Base-by-base conservation (phyloP, 2,329 filamentous ascomycete genomes). In the Colletotrichum sp. region DNA sequence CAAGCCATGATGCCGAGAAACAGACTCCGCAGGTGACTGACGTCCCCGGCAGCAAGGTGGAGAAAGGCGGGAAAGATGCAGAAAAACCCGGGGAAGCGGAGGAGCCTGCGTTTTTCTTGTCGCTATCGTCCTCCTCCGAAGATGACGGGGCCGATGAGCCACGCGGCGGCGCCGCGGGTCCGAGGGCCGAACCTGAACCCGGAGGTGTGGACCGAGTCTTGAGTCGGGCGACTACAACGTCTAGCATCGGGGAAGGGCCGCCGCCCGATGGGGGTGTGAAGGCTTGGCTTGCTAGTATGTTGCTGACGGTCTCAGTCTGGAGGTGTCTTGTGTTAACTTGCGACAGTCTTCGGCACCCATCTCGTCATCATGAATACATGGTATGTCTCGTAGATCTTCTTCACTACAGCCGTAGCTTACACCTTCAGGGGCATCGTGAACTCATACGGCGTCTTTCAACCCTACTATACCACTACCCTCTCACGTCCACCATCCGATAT, bases 401-500 rank as follows among this genome's bases (percentile, higher is more conserved):
- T 0, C 15, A 5, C 21, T 24, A 0, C n/a, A 5, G 0, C n/a
- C 44, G 10, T n/a, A 5, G 44, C 44, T 64, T 62, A 32, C 12
- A 28, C 4, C 0, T 32, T 60, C 66, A 85, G 85, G 89, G 90
- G 90, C 39, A 86, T 88, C 78, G 86, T 90, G 78, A 90, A 88
- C 82, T 90, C 89, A 2, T 92, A 91, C 75, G 89, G 90, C n/a
- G 83, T 88, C 6, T 92, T 90, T 78, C 88, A 92, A 75, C 82
- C 87, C 1, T 90, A 91, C 83, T 91, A 91, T 81, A 83, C 82
- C 6, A 80, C 82, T 6, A 76, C 81, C 8, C 84, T 89, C 1
- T 77, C 78, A 6, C 85, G 85, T 0, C 79, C 86, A 0, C 86
- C 87, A 0, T 89, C 88, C 2, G 84, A 87, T 59, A 85, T 90